Conservation (phyloP, 208 protist genomes). For the Trypanosoma cruzi region DNA sequence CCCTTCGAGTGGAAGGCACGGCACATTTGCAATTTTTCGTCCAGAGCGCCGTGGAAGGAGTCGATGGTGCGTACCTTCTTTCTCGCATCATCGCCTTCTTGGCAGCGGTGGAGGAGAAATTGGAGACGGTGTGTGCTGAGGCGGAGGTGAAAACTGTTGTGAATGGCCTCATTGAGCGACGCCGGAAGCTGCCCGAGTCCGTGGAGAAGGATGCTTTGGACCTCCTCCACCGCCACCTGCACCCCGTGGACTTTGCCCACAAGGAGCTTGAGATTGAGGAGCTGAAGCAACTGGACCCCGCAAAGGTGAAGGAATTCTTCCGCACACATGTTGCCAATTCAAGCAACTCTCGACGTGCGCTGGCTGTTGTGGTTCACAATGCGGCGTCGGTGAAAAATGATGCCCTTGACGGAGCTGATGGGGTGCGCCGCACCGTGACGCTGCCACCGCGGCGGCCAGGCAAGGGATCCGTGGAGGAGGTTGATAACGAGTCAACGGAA, state of each 20-base stretch:
- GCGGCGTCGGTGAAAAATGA: conserved; percentile 23
- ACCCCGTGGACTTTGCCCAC: conserved; percentile 32
- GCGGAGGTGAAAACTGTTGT: conserved; percentile 40
- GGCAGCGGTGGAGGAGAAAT: conserved; percentile 39
- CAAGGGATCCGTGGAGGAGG: conserved; percentile 3
- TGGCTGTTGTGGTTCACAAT: conserved; percentile 52
- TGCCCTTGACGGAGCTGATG: conserved; percentile 4
- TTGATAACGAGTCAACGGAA: conserved; percentile 2
- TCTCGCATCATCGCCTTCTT: conserved; percentile 78
- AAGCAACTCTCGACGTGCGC: conserved; percentile 31
- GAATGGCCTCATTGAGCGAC: conserved; percentile 36
- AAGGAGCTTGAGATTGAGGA: conserved; percentile 40
- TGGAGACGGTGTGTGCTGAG: conserved; percentile 42
- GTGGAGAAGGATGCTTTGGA: conserved; percentile 39
- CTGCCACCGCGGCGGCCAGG: conserved; percentile 16
- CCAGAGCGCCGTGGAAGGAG: conserved; percentile 55
- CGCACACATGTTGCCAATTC: conserved; percentile 41
- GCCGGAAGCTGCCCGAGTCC: conserved; percentile 52
- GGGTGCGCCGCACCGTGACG: conserved; percentile 2
- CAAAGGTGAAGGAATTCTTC: conserved; percentile 45
- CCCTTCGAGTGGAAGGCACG: conserved; percentile 21
- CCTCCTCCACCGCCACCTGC: conserved; percentile 37
- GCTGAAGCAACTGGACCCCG: conserved; percentile 34
- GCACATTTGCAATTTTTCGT: conserved; percentile 52
- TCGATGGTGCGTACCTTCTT: conserved; percentile 66